Evolutionary conservation across 73 alveolate species (phyloP), one percentile per base, ranked within the genome.

Genomic region (Stentor coeruleus): DNA sequence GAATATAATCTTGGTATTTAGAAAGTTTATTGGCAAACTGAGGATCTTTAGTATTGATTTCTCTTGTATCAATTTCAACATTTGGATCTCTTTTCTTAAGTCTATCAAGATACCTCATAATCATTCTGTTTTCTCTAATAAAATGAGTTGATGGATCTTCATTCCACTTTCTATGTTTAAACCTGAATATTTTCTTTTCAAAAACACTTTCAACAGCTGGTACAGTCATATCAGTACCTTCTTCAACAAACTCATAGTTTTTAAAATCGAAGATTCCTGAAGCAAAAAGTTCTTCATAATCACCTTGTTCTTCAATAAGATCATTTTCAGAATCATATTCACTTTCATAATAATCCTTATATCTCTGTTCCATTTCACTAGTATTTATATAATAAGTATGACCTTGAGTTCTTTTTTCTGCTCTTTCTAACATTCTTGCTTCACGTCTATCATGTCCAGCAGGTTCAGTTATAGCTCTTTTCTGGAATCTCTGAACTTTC

Each of bases 361-460:
- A 93, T 84, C 57, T 60, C 75, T 91, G 90, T 85, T 93, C 98
- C 80, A 89, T 95, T 85, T 93, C 98, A 58, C 94, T 87, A 73
- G 89, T 93, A 6, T 95, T 95, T 79, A 86, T 85, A 92, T 85
- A 93, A 84, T 84, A 86, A n/a, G 95, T 74, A 85, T 86, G 89
- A 86, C 91, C 86, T 38, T 90, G 84, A 6, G 84, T 89, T 95
- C 97, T 87, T 84, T 95, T 93, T 66, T 91, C 93, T 86, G 88
- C 90, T 74, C 93, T 82, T 35, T 87, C 91, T 15, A 91, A 92
- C 98, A 93, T 91, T 86, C 98, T 91, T 59, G 74, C 76, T 89
- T 93, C 98, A 74, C 98, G 85, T 86, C 98, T 89, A 37, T 89
- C 96, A 88, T 93, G 98, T 83, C 91, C 87, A 40, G 84, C 93